Evolutionary conservation across 2,329 filamentous ascomycete genomes (phyloP), one percentile per base, ranked within the genome.

Genomic region (Fusarium sp.): DNA sequence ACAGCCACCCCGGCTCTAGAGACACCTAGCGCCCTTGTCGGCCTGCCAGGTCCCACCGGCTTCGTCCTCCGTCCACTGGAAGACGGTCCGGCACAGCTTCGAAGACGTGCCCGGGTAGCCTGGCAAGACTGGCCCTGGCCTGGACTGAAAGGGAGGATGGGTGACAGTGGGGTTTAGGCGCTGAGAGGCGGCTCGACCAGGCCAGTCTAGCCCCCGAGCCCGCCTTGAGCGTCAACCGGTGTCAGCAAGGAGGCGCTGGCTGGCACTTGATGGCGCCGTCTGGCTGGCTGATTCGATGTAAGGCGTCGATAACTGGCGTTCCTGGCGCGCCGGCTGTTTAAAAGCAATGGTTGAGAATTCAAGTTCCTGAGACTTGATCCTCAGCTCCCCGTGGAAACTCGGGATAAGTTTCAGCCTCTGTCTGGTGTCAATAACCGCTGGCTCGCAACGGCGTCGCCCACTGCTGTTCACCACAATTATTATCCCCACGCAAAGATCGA

Each of bases 101-200:
- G 42, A 68, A 23, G 42, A 27, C 27, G 53, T 29, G 56, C 61
- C 68, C 33, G 44, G 64, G 44, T 44, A 36, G 67, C 56, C 54
- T 68, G 60, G 64, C 57, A 62, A 23, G 33, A 13, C 40, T 46
- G 42, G 14, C 23, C 42, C 42, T 49, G 42, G 42, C 42, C 42
- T 27, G 23, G 42, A 46, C 42, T 25, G 14, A 14, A 49, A 49
- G 42, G 42, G 42, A 49, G 61, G 50, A 61, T 60, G 23, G 51
- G 55, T 33, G 55, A 42, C 60, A 46, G 67, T 70, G 67, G 67
- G 34, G 67, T 60, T 62, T 51, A 62, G 64, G 61, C 44, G 49
- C 68, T 50, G 55, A 65, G 57, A 57, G 68, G 68, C 68, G 68
- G 64, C 68, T 71, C 68, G 56, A 62, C 42, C 38, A 58, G 65